Evolutionary conservation across 768 basidiomycete species (phyloP).

Genomic region (Boletus bicolor): DNA sequence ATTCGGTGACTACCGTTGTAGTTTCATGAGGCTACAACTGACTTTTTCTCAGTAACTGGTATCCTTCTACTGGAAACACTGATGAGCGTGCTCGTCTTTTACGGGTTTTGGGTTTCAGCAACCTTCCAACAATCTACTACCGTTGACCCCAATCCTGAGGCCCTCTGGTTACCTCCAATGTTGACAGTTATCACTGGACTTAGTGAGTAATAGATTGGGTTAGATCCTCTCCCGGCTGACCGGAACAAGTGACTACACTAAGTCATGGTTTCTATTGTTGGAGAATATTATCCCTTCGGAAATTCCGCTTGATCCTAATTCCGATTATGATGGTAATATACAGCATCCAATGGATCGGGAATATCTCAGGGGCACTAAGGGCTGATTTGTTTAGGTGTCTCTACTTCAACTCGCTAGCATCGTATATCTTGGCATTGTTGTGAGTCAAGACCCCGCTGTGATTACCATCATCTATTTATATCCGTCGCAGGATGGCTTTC

Average conservation of each 20-base stretch:
- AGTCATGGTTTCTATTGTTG: conserved; percentile 17
- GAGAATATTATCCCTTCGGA: conserved; percentile 9
- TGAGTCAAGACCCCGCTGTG: background rate
- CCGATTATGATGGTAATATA: conserved; percentile 10
- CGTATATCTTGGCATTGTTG: background rate
- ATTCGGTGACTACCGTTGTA: background rate
- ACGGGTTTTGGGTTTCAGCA: conserved; percentile 5
- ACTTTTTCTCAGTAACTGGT: background rate
- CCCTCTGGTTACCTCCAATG: background rate
- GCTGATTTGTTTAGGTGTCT: background rate
- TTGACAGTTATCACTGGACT: conserved; percentile 4
- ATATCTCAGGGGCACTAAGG: background rate
- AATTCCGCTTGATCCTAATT: background rate
- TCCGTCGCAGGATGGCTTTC: background rate
- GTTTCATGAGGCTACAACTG: background rate
- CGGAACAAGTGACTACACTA: conserved; percentile 5
- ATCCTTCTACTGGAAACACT: conserved; percentile 11
- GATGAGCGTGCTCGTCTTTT: conserved; percentile 9
- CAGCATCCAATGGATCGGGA: background rate
- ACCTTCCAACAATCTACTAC: background rate
- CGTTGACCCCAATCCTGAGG: background rate
- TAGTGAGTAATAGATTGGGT: conserved; percentile 1
- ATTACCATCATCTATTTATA: background rate
- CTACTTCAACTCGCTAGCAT: background rate
- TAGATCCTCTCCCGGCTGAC: background rate